Conservation (phyloP, 2,329 filamentous ascomycete genomes). For the Huntiella decipiens region DNA sequence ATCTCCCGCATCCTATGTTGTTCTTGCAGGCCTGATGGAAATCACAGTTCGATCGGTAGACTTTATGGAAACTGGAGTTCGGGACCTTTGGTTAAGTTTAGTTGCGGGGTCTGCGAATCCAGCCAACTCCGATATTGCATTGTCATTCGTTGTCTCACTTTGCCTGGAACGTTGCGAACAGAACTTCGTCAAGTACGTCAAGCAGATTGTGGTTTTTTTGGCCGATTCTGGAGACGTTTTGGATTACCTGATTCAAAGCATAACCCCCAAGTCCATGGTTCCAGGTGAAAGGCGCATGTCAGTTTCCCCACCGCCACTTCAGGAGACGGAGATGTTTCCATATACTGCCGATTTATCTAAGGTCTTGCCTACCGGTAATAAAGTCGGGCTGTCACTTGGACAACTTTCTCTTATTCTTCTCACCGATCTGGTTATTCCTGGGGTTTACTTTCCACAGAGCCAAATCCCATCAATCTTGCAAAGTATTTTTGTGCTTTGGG, state of each 20-base stretch:
- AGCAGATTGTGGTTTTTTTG: constrained; percentile 92
- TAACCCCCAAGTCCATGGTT: constrained; percentile 93
- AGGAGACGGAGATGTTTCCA: constrained; percentile 56
- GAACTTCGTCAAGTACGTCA: constrained; percentile 94
- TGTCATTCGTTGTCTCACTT: constrained; percentile 90
- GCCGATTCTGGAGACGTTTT: constrained; percentile 65
- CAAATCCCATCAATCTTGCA: constrained; percentile 75
- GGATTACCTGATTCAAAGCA: constrained; percentile 79
- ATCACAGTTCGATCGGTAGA: constrained; percentile 63
- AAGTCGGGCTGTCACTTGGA: constrained; percentile 77
- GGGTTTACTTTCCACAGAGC: constrained; percentile 59
- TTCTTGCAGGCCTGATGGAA: constrained; percentile 85
- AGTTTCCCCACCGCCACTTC: constrained; percentile 46
- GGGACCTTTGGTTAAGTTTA: constrained; percentile 90
- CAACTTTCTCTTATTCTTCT: constrained; percentile 85
- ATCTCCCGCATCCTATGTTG: constrained; percentile 80
- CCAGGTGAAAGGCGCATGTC: constrained; percentile 53
- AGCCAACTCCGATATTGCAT: constrained; percentile 81
- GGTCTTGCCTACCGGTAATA: constrained; percentile 70
- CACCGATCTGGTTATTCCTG: constrained; percentile 90
- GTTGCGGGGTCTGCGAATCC: constrained; percentile 70
- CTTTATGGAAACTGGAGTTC: constrained; percentile 76
- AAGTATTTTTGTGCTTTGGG: constrained; percentile 86
- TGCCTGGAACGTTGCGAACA: constrained; percentile 90
- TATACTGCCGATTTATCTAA: constrained; percentile 76